phyloP scores from a whole-genome alignment of 2,329 filamentous ascomycete genomes.

The Colletotrichum musae region DNA sequence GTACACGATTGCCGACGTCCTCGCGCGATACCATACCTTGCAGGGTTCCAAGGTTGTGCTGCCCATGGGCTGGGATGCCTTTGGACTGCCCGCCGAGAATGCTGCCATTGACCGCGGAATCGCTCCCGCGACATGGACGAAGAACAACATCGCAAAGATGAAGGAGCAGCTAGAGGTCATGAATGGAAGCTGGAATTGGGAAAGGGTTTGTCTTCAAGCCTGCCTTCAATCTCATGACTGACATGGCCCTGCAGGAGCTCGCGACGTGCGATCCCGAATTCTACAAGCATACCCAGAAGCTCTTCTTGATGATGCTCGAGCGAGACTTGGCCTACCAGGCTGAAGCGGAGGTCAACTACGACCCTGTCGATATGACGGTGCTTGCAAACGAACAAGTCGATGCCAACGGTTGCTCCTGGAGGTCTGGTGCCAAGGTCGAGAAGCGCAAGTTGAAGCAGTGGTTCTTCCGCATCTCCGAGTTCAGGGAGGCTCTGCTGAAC shows the following conservation, averaged over 20 bases:
- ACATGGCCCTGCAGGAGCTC: slow-evolving; percentile 72
- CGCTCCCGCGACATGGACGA: slow-evolving; percentile 84
- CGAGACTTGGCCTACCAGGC: slow-evolving; percentile 85
- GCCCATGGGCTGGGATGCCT: slow-evolving; percentile 97
- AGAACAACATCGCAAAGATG: slow-evolving; percentile 86
- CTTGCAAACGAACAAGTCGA: slow-evolving; percentile 96
- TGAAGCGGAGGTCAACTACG: slow-evolving; percentile 90
- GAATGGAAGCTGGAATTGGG: slow-evolving; percentile 89
- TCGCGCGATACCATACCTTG: slow-evolving; percentile 82
- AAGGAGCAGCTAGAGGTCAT: slow-evolving; percentile 84
- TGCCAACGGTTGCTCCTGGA: slow-evolving; percentile 86
- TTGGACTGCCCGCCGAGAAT: slow-evolving; percentile 92
- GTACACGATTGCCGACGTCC: slow-evolving; percentile 90
- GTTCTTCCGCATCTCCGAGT: slow-evolving; percentile 89
- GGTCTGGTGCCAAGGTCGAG: slow-evolving; percentile 87
- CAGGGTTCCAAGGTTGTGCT: slow-evolving; percentile 82
- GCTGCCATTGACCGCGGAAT: slow-evolving; percentile 88
- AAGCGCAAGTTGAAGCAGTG: slow-evolving; percentile 86
- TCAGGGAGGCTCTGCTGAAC: slow-evolving; percentile 78
- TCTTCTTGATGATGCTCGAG: slow-evolving; percentile 84
- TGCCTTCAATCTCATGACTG: slow-evolving; percentile 4
- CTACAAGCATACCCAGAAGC: slow-evolving; percentile 90
- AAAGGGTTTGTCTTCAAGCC: slow-evolving; percentile 70
- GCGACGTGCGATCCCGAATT: slow-evolving; percentile 87
- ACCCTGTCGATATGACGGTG: slow-evolving; percentile 90